Evolutionary conservation across 441 rosid species (phyloP), one percentile per base, ranked within the genome.

Genomic region (Gossypium aridum): DNA sequence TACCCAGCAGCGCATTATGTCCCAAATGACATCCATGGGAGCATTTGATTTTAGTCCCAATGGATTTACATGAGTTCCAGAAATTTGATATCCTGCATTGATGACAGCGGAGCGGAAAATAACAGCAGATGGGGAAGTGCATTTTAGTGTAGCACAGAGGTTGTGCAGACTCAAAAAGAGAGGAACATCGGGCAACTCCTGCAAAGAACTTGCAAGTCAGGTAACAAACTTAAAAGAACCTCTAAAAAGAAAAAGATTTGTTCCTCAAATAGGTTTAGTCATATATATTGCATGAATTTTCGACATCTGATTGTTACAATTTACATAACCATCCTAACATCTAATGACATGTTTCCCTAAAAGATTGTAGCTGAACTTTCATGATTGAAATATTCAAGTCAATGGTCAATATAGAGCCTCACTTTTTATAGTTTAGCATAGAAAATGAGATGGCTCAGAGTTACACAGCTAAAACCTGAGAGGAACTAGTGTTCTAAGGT

Each of bases 1-100:
- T 89, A 93, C 99, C 98, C 99, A 96, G 87, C 97, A 90, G 63
- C 98, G 94, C 98, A 96, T 93, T 63, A 93, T 93, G 83, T 96
- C 98, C 97, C 99, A 93, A 66, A 96, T 89, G 60, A 93, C 90
- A 68, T 89, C 90, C 98, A 93, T 96, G 20, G 99, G 97, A 70
- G 98, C 98, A 87, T 96, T 96, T 31, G 98, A 88, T 81, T 96
- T 96, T 51, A 92, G 83, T 78, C 98, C 99, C 4, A 96, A 81
- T 0, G 98, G 97, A 64, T 91, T 88, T 70, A 92, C 98, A 77
- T 93, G 99, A 45, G 97, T 87, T 65, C 98, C 99, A 0, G 98
- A 96, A 72, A 93, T 90, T 17, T 87, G 90, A 83, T 91, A 93
- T 59, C 95, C 97, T 0, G 97, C 99, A 82, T 96, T 96, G 78